Evolutionary conservation across 1,284 basidiomycete genomes (phyloP).

Genomic region (Gymnopus androsaceus): DNA sequence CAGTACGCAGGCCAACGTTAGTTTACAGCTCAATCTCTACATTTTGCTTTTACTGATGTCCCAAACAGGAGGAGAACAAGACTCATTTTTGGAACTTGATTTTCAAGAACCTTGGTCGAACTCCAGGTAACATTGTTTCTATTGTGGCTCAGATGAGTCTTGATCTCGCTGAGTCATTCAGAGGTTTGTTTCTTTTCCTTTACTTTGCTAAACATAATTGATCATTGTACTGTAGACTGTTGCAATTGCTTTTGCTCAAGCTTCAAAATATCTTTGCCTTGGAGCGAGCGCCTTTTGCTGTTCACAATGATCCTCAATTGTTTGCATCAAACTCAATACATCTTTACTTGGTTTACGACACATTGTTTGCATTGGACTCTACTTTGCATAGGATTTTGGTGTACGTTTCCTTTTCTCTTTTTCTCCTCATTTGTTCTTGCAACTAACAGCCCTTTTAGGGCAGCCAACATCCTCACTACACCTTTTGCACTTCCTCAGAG

Average conservation of each 20-base stretch:
- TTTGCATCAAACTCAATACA: too few species aligned
- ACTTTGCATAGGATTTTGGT: too few species aligned
- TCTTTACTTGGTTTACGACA: too few species aligned
- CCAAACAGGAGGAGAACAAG: constrained; percentile 90
- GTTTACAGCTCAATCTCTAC: constrained; percentile 23
- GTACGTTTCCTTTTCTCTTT: too few species aligned
- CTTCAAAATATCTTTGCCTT: constrained; percentile 35
- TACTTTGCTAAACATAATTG: constrained; percentile 21
- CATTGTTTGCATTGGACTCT: too few species aligned
- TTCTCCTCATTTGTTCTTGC: too few species aligned
- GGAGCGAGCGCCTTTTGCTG: too few species aligned
- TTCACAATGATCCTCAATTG: too few species aligned
- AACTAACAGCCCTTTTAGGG: too few species aligned
- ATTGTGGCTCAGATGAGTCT: constrained; percentile 98
- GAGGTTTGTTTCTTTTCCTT: constrained; percentile 53
- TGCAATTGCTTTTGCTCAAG: constrained; percentile 82
- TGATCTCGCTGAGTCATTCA: constrained; percentile 91
- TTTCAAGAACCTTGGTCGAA: constrained; percentile 85
- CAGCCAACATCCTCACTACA: too few species aligned
- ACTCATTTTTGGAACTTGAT: constrained; percentile 96
- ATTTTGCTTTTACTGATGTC: constrained; percentile 7
- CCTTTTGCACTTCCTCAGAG: too few species aligned
- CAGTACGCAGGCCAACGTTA: constrained; percentile 90
- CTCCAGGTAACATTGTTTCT: constrained; percentile 92
- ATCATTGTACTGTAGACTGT: constrained; percentile 56